phyloP scores from a whole-genome alignment of 371 early-diverging fungal genomes.

The Ordospora colligata region DNA sequence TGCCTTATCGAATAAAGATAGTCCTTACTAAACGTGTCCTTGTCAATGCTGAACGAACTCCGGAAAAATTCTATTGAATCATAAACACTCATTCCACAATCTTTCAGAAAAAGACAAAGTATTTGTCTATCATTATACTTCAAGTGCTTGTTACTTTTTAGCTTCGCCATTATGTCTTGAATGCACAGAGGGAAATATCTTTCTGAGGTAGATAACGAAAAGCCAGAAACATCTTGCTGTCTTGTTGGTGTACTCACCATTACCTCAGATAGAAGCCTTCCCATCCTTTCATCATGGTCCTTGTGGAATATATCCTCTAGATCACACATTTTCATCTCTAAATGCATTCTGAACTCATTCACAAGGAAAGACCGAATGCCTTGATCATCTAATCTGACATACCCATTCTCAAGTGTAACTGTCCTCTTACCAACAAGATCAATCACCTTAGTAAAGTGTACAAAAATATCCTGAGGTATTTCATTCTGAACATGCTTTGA shows the following conservation, averaged over 20 bases:
- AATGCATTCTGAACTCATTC: slow-evolving; percentile 37
- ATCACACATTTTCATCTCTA: slow-evolving; percentile 31
- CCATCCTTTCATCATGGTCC: slow-evolving; percentile 47
- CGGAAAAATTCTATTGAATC: slow-evolving; percentile 51
- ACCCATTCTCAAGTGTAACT: slow-evolving; percentile 33
- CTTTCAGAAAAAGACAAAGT: slow-evolving; percentile 58
- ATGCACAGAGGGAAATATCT: slow-evolving; percentile 59
- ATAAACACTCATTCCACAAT: slow-evolving; percentile 50
- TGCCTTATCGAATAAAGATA: slow-evolving; percentile 90
- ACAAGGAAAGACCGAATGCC: slow-evolving; percentile 29
- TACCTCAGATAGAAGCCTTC: slow-evolving; percentile 10
- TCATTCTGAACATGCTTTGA: background rate
- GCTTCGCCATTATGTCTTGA: slow-evolving; percentile 26
- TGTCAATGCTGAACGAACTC: slow-evolving; percentile 64
- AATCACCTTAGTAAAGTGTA: slow-evolving; percentile 55
- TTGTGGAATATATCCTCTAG: slow-evolving; percentile 4
- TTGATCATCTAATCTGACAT: slow-evolving; percentile 11
- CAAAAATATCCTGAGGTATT: background rate
- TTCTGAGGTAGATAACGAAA: background rate
- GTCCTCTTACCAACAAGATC: slow-evolving; percentile 35
- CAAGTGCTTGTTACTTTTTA: slow-evolving; percentile 51
- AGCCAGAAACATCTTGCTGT: background rate
- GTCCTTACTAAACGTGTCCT: slow-evolving; percentile 75
- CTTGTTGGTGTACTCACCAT: slow-evolving; percentile 7
- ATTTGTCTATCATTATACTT: slow-evolving; percentile 59